phyloP scores from a whole-genome alignment of 345 rosid genomes.

The Mercurialis annua region DNA sequence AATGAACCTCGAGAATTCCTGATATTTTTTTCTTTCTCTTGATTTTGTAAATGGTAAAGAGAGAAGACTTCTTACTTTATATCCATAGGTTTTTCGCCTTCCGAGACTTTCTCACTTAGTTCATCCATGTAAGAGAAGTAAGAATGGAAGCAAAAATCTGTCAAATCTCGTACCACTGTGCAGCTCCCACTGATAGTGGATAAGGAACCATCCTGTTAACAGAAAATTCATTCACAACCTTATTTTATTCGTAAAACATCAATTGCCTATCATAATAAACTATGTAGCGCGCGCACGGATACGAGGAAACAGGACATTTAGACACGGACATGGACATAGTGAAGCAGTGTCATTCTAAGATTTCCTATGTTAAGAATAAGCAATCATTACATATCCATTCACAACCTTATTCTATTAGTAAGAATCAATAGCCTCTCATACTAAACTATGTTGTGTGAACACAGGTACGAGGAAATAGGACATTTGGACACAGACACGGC shows the following conservation, averaged over 20 bases:
- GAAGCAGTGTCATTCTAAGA: too few species aligned
- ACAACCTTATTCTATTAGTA: too few species aligned
- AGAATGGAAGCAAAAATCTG: constrained; percentile 87
- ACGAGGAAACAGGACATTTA: too few species aligned
- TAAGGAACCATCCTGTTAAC: constrained; percentile 61
- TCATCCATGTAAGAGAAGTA: constrained; percentile 91
- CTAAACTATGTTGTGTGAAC: too few species aligned
- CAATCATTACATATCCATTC: too few species aligned
- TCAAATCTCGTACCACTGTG: constrained; percentile 61
- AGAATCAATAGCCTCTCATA: too few species aligned
- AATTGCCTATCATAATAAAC: too few species aligned
- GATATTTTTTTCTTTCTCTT: neutral
- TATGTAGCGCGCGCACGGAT: too few species aligned
- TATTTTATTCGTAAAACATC: neutral
- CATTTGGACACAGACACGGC: too few species aligned
- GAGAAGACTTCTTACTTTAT: constrained; percentile 38
- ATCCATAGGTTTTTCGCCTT: constrained; percentile 56
- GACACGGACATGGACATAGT: too few species aligned
- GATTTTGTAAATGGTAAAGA: neutral
- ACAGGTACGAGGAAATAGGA: too few species aligned
- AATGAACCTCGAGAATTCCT: neutral
- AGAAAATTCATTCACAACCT: neutral
- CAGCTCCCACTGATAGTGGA: constrained; percentile 66
- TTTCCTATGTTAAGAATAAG: too few species aligned
- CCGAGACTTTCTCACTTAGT: constrained; percentile 47